Base-by-base conservation (phyloP, 2,329 filamentous ascomycete genomes). In the Fusarium sacchari region DNA sequence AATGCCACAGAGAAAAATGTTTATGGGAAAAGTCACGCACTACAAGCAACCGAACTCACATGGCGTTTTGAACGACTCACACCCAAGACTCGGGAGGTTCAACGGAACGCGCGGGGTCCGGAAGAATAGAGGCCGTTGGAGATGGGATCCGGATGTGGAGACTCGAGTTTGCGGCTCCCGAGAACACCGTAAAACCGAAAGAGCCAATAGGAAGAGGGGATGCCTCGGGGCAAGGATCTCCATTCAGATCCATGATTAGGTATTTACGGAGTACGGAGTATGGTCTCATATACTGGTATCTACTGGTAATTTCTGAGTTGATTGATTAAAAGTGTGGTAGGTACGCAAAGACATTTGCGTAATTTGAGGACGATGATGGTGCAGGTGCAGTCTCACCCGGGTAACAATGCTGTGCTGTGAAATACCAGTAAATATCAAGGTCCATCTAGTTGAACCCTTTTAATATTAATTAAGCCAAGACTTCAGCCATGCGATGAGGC, bases 71-170 rank as follows among this genome's bases (percentile, higher is more conserved):
- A 71, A 46, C 56, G 22, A 56, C 52, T 58, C 55, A 49, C 55
- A 36, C 32, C 26, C 4, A 42, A 66, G 37, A 20, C 46, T 32
- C 13, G 11, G 9, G 30, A 28, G 22, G 32, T 50, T 59, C 28
- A 59, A 55, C 60, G 72, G 76, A 50, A 71, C 74, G 71, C 74
- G 76, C 76, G 74, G 72, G 71, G 39, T 71, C 76, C 76, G 72
- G n/a, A 42, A 50, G 30, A 55, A 44, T 20, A 17, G 30, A 20
- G 26, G 22, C 52, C 43, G 59, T 60, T 66, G 18, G 17, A n/a
- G 10, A 24, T 40, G 20, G 39, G 26, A 20, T 32, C 30, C 17
- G 26, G 52, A 28, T 40, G 55, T 72, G 32, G 59, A n/a, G 40
- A 63, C n/a, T 32, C 13, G 18, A 47, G 36, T 24, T 17, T 36